Evolutionary conservation across 495 filamentous ascomycete species (phyloP).

Genomic region (Penicillium angulare): DNA sequence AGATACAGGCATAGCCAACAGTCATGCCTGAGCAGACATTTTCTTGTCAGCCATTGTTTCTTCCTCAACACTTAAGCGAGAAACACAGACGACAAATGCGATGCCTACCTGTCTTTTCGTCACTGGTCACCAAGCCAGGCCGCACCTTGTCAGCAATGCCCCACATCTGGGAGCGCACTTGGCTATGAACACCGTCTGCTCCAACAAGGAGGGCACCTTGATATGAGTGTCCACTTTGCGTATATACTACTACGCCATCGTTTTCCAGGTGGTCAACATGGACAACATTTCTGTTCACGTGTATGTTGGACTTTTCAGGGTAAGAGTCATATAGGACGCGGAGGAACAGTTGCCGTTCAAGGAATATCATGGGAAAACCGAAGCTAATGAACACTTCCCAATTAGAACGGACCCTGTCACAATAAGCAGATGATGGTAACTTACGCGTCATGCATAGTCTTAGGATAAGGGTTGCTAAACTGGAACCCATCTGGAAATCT

Average conservation of each 20-base stretch:
- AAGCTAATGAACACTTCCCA: neutral
- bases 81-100: too few relatives aligned
- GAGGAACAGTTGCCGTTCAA: neutral
- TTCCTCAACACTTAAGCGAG: too few relatives aligned
- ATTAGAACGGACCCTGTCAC: neutral
- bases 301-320: neutral
- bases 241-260: constrained; percentile 2
- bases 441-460: neutral
- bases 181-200: constrained; percentile 29
- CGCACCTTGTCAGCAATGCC: neutral
- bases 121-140: neutral
- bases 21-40: constrained; percentile 3
- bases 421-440: neutral
- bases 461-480: neutral
- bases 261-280: neutral
- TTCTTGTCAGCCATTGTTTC: neutral
- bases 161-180: constrained; percentile 8
- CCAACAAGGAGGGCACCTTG: constrained; percentile 4
- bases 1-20: constrained; percentile 17
- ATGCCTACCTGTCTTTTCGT: neutral
- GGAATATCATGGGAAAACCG: neutral
- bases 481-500: neutral
- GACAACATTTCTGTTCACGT: neutral
- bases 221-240: constrained; percentile 28
- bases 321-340: neutral